These are phyloP conservation scores for Monosporozyma unispora DNA, from an alignment of 805 yeast species.

Conservation along the genomic window DNA sequence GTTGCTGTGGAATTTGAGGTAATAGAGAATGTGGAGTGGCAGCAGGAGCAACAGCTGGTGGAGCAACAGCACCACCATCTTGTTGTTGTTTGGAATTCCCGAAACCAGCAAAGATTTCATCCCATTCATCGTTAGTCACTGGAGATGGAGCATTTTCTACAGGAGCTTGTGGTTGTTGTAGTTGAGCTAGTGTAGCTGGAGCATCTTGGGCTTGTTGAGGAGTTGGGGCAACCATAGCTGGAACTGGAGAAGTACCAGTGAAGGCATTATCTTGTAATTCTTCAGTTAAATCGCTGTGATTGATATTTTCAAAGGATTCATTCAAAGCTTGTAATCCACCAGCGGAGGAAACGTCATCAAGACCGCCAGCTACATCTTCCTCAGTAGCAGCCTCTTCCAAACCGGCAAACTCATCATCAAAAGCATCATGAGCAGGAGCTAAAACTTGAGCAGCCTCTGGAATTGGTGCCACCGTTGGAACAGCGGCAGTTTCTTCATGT, in stretches of 20 bases:
- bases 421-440: slow-evolving; percentile 17
- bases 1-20: not conserved
- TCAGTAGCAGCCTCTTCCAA: slow-evolving; percentile 37
- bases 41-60: slow-evolving; percentile 5
- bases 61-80: slow-evolving; percentile 5
- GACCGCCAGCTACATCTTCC: slow-evolving; percentile 26
- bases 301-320: slow-evolving; percentile 22
- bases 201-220: slow-evolving; percentile 2
- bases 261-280: slow-evolving; percentile 20
- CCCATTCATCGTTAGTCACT: slow-evolving; percentile 74
- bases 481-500: not conserved
- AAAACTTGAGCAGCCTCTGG: slow-evolving; percentile 6
- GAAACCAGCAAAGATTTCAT: slow-evolving; percentile 82
- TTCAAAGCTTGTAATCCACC: slow-evolving; percentile 2
- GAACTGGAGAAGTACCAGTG: slow-evolving; percentile 10
- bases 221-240: not conserved
- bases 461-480: slow-evolving; percentile 15
- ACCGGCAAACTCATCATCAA: slow-evolving; percentile 38
- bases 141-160: slow-evolving; percentile 2
- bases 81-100: slow-evolving; percentile 38
- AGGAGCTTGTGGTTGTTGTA: not conserved
- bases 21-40: not conserved
- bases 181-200: not conserved
- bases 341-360: slow-evolving; percentile 1
- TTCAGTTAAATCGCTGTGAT: slow-evolving; percentile 19